Base-by-base conservation (phyloP, 108 stramenopile genomes). In the Aurantiochytrium sp. region DNA sequence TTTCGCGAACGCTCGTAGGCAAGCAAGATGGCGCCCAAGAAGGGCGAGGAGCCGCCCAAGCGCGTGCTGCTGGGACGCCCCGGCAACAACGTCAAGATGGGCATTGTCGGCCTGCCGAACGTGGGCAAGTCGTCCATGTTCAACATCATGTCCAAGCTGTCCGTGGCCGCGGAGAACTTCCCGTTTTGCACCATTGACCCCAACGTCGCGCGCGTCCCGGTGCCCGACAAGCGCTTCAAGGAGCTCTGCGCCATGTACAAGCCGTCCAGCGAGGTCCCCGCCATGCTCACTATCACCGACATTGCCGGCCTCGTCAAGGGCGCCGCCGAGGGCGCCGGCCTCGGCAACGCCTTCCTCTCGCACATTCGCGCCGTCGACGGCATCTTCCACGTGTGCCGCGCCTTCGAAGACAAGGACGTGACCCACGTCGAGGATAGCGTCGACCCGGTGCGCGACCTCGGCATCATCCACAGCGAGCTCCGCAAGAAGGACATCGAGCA, bases 151-250 rank as follows among this genome's bases (percentile, higher is more conserved):
- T 90, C 89, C 65, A 91, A 91, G 59, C 85, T 91, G 52, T 55
- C 90, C 55, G 91, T 87, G 24, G 88, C 92, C n/a, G 91, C 92
- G 1, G 89, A 92, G 88, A 95, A 95, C 91, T 97, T 95, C 90
- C 96, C 97, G 31, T 98, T 97, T 92, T 98, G 97, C 91, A 99
- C 98, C 65, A 98, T 99, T 88, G 99, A 99, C 92, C 99, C 99
- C 39, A 98, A 97, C 90, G 97, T 97, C 85, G 96, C 97, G 31
- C 95, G 95, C 85, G 95, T 95, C 30, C 92, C 97, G 53, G 98
- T 99, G 22, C 99, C 99, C 3, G 98, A 99, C 90, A 93, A 96
- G 93, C 96, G 98, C 53, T 99, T 99, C 91, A 94, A 98, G 87
- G 97, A 97, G 91, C 93, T 99, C 53, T 95, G 93, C 12, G 93